Evolutionary conservation across 140 eudicot genomes (phyloP).

Genomic region (Cichorium intybus): DNA sequence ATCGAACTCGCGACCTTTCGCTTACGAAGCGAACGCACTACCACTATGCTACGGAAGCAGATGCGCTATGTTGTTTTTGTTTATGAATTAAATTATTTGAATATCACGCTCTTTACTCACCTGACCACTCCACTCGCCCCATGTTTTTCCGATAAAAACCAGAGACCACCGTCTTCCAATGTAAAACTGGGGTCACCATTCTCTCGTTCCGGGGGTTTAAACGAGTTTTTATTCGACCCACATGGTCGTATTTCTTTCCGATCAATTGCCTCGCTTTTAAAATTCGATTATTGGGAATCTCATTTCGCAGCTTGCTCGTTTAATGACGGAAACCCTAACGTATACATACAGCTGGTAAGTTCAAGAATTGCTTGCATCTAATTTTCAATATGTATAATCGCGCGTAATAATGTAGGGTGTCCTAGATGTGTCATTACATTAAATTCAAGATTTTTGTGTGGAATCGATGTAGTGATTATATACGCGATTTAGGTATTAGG

Average conservation of each 20-base stretch:
- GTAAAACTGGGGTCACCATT: conserved; percentile 15
- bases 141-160: background rate
- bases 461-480: conserved; percentile 6
- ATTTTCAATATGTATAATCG: background rate
- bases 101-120: no score
- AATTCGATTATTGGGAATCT: background rate
- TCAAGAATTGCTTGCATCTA: background rate
- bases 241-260: background rate
- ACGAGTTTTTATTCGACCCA: background rate
- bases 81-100: no score
- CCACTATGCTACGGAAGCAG: conserved; percentile 96
- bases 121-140: background rate
- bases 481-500: conserved; percentile 1
- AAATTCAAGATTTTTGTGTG: background rate
- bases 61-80: no score
- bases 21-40: conserved; percentile 99
- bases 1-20: conserved; percentile 99
- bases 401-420: background rate
- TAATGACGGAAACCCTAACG: conserved; percentile 20
- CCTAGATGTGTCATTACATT: background rate
- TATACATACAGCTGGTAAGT: conserved; percentile 6
- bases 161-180: background rate
- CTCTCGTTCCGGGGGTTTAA: conserved; percentile 17
- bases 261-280: background rate
- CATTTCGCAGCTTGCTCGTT: background rate